Conservation (phyloP, 768 basidiomycete genomes). For the Leccinum aurantiacum region DNA sequence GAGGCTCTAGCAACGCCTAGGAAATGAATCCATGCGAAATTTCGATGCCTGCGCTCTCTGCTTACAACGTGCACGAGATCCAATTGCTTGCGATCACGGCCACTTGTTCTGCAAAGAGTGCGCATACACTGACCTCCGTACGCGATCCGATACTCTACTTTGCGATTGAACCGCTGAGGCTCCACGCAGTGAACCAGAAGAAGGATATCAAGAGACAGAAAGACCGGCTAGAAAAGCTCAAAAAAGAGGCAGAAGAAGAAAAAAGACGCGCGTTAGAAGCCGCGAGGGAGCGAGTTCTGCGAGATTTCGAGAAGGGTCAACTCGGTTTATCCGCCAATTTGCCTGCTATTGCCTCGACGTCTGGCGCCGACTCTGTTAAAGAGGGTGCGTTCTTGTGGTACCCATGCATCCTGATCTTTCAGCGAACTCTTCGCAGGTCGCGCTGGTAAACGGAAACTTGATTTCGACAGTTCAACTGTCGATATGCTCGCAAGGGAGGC, state of each 20-base stretch:
- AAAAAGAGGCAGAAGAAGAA: constrained; percentile 80
- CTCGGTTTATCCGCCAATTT: constrained; percentile 57
- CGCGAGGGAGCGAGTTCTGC: constrained; percentile 85
- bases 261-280: constrained; percentile 62
- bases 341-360: constrained; percentile 37
- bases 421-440: constrained; percentile 39
- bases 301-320: constrained; percentile 88
- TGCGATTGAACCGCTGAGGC: constrained; percentile 6
- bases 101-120: constrained; percentile 98
- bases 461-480: constrained; percentile 71
- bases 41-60: constrained; percentile 93
- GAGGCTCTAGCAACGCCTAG: constrained; percentile 39
- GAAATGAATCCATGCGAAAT: constrained; percentile 88
- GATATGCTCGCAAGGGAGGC: constrained; percentile 75
- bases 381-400: constrained; percentile 33
- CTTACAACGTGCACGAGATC: constrained; percentile 78
- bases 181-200: constrained; percentile 73
- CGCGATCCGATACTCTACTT: constrained; percentile 26
- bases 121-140: constrained; percentile 80
- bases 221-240: constrained; percentile 68
- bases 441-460: constrained; percentile 82
- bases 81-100: constrained; percentile 79
- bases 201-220: constrained; percentile 93
- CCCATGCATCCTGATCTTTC: background rate
- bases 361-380: constrained; percentile 35